Evolutionary conservation across 2,329 filamentous ascomycete species (phyloP).

Genomic region (Apiospora marii): DNA sequence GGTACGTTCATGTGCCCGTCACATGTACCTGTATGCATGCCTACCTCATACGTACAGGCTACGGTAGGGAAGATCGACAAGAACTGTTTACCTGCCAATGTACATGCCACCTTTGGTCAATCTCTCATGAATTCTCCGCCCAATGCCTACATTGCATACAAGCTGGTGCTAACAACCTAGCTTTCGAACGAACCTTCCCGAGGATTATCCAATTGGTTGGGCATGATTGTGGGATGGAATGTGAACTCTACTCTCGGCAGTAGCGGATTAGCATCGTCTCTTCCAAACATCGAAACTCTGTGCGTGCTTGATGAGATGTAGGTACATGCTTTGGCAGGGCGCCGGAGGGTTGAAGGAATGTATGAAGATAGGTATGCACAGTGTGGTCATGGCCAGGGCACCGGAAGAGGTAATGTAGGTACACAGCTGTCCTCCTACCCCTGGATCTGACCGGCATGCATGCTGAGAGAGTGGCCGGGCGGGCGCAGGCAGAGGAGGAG

Average conservation of each 20-base stretch:
- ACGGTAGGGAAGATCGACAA: neutral
- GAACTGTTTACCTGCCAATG: neutral
- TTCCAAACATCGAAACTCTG: slow-evolving; percentile 6
- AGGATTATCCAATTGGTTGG: slow-evolving; percentile 8
- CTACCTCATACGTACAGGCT: neutral
- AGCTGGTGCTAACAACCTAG: neutral
- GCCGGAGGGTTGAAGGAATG: neutral
- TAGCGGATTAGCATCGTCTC: neutral
- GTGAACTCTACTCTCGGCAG: slow-evolving; percentile 13
- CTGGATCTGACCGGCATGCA: slow-evolving; percentile 15
- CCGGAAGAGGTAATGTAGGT: neutral
- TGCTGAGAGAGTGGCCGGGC: neutral
- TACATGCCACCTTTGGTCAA: neutral
- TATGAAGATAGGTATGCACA: neutral
- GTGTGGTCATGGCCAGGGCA: neutral
- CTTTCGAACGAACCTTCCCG: slow-evolving; percentile 15
- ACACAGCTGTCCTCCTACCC: slow-evolving; percentile 12
- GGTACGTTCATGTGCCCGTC: neutral
- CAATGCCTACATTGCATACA: neutral
- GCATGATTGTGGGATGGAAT: slow-evolving; percentile 10
- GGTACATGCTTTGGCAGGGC: neutral
- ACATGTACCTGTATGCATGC: slow-evolving; percentile 1
- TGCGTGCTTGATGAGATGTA: slow-evolving; percentile 1
- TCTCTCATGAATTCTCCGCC: neutral
- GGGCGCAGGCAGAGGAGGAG: neutral